Evolutionary conservation across 208 protist genomes (phyloP).

Genomic region (Trypanosoma melophagium): DNA sequence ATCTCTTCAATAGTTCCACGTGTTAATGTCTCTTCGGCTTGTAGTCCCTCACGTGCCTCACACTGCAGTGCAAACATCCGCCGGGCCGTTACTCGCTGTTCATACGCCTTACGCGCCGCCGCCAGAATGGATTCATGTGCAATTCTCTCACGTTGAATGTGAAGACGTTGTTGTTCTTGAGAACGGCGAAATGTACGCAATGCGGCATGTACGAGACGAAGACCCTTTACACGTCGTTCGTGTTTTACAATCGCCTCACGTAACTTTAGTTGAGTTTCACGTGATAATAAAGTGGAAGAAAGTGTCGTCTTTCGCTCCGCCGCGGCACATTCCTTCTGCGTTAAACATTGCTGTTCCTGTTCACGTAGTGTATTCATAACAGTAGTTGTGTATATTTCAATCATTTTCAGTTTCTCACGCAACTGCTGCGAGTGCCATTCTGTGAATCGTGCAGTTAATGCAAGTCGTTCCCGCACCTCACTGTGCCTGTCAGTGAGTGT

Average conservation of each 20-base stretch:
- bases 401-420: background rate
- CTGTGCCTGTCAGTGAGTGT: slow-evolving; percentile 1
- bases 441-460: slow-evolving; percentile 3
- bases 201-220: slow-evolving; percentile 3
- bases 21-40: slow-evolving; percentile 54
- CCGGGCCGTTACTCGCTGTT: slow-evolving; percentile 23
- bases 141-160: background rate
- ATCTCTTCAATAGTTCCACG: slow-evolving; percentile 17
- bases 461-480: background rate
- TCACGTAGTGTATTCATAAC: background rate
- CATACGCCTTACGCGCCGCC: slow-evolving; percentile 10
- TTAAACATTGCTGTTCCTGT: background rate
- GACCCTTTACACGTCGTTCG: background rate
- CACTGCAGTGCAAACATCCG: slow-evolving; percentile 25
- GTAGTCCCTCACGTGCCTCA: slow-evolving; percentile 36
- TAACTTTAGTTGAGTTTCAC: slow-evolving; percentile 6
- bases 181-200: background rate
- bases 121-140: background rate
- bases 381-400: background rate
- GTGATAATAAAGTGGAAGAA: background rate
- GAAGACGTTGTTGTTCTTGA: slow-evolving; percentile 1
- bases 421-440: slow-evolving; percentile 1
- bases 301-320: slow-evolving; percentile 5
- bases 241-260: background rate
- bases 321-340: background rate